phyloP scores from a whole-genome alignment of 768 basidiomycete species.

The Suillus subluteus region DNA sequence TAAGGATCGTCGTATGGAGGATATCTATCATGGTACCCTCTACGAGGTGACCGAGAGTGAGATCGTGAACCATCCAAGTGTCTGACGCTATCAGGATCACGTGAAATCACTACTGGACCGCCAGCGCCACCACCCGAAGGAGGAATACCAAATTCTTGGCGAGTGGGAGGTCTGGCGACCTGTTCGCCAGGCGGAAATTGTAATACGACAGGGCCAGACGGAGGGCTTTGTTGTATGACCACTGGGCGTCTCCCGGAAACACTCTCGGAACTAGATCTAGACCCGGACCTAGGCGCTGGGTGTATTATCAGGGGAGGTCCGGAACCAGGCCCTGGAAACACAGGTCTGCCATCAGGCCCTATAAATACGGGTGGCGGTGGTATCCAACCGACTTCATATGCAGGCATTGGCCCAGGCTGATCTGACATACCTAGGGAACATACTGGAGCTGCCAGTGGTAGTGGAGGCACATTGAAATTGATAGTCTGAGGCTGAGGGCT shows the following conservation, averaged over 20 bases:
- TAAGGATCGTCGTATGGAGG: constrained; percentile 9
- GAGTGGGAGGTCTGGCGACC: constrained; percentile 28
- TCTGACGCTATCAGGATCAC: constrained; percentile 13
- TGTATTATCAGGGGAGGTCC: constrained; percentile 21
- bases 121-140: constrained; percentile 15
- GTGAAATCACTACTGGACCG: constrained; percentile 8
- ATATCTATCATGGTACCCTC: constrained; percentile 12
- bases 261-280: background rate
- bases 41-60: constrained; percentile 26
- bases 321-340: constrained; percentile 11
- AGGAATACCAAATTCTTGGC: constrained; percentile 23
- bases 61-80: constrained; percentile 9
- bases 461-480: constrained; percentile 17
- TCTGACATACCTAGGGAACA: background rate
- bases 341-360: background rate
- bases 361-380: constrained; percentile 12
- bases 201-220: constrained; percentile 18
- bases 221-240: constrained; percentile 20
- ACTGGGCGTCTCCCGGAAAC: constrained; percentile 7
- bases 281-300: constrained; percentile 11
- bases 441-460: too few relatives aligned
- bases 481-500: constrained; percentile 16
- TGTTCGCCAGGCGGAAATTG: constrained; percentile 1
- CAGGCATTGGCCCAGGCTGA: background rate
- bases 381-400: background rate